A percentile compares a stretch with the other conserved stretches of the same genome.
Evolutionary conservation across 192 early-diverging fungal genomes (phyloP).

Genomic region (Ambispora gerdemannii): DNA sequence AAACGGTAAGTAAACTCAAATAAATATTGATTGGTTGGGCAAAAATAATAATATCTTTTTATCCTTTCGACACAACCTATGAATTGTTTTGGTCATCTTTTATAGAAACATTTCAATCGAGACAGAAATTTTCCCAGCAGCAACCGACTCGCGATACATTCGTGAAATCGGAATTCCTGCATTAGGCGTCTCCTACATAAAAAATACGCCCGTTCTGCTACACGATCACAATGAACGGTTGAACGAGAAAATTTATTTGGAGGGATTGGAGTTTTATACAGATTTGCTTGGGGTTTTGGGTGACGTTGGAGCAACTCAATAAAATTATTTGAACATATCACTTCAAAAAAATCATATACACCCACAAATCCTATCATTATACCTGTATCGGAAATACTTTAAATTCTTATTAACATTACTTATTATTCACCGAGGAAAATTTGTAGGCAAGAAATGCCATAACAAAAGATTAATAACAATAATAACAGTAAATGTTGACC

Average conservation of each 20-base stretch:
- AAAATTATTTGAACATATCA: no score
- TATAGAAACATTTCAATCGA: slow-evolving; percentile 50
- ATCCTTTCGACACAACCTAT: not conserved
- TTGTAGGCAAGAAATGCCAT: no score
- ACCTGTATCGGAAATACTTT: no score
- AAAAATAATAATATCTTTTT: not conserved
- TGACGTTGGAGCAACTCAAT: no score
- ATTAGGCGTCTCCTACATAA: slow-evolving; percentile 79
- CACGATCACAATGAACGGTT: slow-evolving; percentile 88
- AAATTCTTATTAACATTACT: no score
- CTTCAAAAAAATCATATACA: no score
- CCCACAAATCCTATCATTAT: no score
- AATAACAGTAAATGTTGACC: no score
- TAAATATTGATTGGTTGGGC: not conserved
- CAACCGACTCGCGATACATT: slow-evolving; percentile 77
- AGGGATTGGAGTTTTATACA: slow-evolving; percentile 72
- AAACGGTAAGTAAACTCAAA: slow-evolving; percentile 34
- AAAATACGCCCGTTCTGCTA: slow-evolving; percentile 72
- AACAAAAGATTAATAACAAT: no score
- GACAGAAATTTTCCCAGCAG: slow-evolving; percentile 83
- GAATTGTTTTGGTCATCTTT: not conserved
- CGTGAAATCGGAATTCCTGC: slow-evolving; percentile 73
- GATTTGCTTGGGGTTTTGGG: slow-evolving; percentile 58
- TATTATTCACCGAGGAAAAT: no score
- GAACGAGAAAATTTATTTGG: slow-evolving; percentile 68